Evolutionary conservation across 1,284 basidiomycete genomes (phyloP), one percentile per base, ranked within the genome.

Genomic region (Vanrija sp.): DNA sequence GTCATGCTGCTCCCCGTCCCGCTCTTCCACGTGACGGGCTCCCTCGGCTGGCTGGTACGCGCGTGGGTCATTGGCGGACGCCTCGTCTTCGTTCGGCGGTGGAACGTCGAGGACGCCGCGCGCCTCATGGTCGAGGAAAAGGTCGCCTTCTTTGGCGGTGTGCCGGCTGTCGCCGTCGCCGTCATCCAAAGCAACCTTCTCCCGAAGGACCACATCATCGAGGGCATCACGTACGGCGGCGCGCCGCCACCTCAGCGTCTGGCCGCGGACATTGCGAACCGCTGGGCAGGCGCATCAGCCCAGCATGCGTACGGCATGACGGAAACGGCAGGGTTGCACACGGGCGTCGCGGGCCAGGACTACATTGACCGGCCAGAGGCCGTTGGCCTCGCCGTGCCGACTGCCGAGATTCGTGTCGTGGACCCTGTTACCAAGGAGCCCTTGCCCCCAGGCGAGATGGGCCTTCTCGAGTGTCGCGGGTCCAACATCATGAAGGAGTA

Each of bases 21-120:
- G 1, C 62, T 75, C 4, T 75, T 75, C 60, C 73, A 75, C 67
- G 72, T 74, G 9, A 73, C 72, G 1, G 73, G 73, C 5, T 68
- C 65, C 48, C 57, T 74, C 2, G 69, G 66, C 2, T 73, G 71
- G 68, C 59, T 73, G 44, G 58, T 73, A 55, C 62, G 72, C 9
- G 69, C 65, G 0, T 60, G 71, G 45, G 63, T 66, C 51, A 55
- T 62, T 15, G 73, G 73, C 16, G 65, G 63, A 16, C 71, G 67
- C 51, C 62, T 75, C 43, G 68, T 72, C 16, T 59, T 69, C 46
- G 64, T 71, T 59, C 55, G 62, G 12, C 53, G 63, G 40, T 75
- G 71, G 71, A 61, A 64, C 38, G 63, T 66, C 4, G 43, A 49
- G 2, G 66, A 65, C n/a, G 73, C 71, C 3, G 58, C 70, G 26